Base-by-base conservation (phyloP, 192 early-diverging fungal species). In the Podila minutissima region DNA sequence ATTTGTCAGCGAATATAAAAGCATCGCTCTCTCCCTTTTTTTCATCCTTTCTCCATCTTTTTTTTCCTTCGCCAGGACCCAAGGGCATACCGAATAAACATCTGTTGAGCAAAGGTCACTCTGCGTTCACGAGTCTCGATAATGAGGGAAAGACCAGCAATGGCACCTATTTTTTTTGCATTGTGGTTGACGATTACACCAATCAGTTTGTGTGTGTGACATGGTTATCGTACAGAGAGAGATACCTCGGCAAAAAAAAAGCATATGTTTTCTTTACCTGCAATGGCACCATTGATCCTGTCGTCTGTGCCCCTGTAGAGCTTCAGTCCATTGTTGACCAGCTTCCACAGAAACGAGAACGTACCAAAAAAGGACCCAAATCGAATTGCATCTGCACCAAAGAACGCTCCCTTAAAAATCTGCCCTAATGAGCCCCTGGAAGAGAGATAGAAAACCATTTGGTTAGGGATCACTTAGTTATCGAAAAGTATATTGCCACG, bases 261-360 rank as follows among this genome's bases (percentile, higher is more conserved):
- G 9, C 3, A 55, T 12, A 55, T 24, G 20, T 8, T 37, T 37
- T 37, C 58, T 24, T 24, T 84, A 75, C 89, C 89, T 49, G 85
- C 83, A 24, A 89, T 69, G 37, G 88, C 83, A 7, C 86, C 86
- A 60, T 90, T 88, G 69, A 87, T 78, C 66, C 85, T 65, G 79
- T 90, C 89, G 41, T 90, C 87, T 58, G 75, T 86, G 37, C 83
- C 83, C 38, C 89, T 65, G 46, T 82, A 82, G 6, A 85, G 71
- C 11, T 84, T 77, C 53, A 94, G 68, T 10, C 83, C 71, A 74
- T 94, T 94, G 71, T 90, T 91, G 64, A 94, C 83, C 9, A 92
- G 72, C 59, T 92, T 94, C 92, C 92, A 95, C 22, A 92, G 53
- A 37, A 93, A 88, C 17, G 93, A 86, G 70, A 95, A 95, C 38